Evolutionary conservation across 768 basidiomycete genomes (phyloP).

Genomic region (Rhodotorula graminis): DNA sequence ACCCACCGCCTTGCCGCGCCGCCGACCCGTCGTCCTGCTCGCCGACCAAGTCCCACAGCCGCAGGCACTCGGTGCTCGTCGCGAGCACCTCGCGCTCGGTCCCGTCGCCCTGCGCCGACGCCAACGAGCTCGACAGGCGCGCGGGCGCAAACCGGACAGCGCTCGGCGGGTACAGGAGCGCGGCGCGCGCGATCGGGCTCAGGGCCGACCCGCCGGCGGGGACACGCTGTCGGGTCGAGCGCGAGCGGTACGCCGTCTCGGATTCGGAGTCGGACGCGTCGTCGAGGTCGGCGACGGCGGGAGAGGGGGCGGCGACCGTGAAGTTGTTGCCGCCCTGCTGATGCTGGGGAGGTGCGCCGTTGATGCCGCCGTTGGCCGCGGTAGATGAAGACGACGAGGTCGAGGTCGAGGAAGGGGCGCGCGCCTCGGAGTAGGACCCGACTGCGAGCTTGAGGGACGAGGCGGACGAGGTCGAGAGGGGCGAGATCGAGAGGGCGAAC

Average conservation of each 20-base stretch:
- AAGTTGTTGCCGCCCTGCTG: slow-evolving; percentile 59
- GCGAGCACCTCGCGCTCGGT: slow-evolving; percentile 70
- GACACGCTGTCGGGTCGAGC: slow-evolving; percentile 14
- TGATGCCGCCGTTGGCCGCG: not conserved
- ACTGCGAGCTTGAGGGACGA: slow-evolving; percentile 66
- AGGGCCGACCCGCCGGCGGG: slow-evolving; percentile 62
- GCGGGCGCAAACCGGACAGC: slow-evolving; percentile 87
- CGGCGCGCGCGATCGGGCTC: slow-evolving; percentile 72
- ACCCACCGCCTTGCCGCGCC: slow-evolving; percentile 28
- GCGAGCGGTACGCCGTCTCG: slow-evolving; percentile 4
- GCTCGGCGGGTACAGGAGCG: slow-evolving; percentile 89
- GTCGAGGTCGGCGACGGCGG: slow-evolving; percentile 62
- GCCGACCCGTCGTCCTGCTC: slow-evolving; percentile 48
- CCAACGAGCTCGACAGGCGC: slow-evolving; percentile 17
- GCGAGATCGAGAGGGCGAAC: slow-evolving; percentile 38
- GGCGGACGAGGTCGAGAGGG: slow-evolving; percentile 29
- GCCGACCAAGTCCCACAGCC: slow-evolving; percentile 81
- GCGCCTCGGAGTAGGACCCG: slow-evolving; percentile 79
- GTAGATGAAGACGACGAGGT: slow-evolving; percentile 32
- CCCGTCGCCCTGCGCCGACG: slow-evolving; percentile 31
- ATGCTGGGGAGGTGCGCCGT: not conserved
- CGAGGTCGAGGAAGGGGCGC: slow-evolving; percentile 41
- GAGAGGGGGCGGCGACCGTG: slow-evolving; percentile 70
- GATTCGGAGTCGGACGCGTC: slow-evolving; percentile 70
- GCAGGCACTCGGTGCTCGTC: slow-evolving; percentile 85